phyloP scores from a whole-genome alignment of 1,139 yeast genomes.

The Yamadazyma oceani region DNA sequence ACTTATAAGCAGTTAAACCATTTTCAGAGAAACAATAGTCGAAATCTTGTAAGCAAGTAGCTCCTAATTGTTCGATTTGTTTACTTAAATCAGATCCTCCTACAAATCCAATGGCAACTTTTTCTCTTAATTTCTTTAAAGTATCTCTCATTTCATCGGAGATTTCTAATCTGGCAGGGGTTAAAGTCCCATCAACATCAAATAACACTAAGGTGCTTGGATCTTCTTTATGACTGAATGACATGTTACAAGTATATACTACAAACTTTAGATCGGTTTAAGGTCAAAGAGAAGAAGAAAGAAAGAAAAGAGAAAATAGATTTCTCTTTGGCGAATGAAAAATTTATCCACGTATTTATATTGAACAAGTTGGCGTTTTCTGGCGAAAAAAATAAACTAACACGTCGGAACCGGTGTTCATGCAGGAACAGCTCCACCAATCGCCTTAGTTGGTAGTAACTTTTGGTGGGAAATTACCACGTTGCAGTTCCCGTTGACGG shows the following conservation, averaged over 20 bases:
- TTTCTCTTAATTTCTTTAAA: conserved; percentile 75
- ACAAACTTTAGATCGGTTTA: too few relatives aligned
- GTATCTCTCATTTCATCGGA: conserved; percentile 79
- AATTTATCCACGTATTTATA: too few relatives aligned
- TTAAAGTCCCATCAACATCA: conserved; percentile 97
- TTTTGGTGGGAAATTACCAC: too few relatives aligned
- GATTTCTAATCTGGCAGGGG: conserved; percentile 88
- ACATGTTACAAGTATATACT: conserved; percentile 31
- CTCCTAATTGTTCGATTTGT: conserved; percentile 95
- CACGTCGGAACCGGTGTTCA: too few relatives aligned
- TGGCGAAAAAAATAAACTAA: too few relatives aligned
- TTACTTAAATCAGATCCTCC: conserved; percentile 96
- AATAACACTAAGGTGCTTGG: conserved; percentile 74
- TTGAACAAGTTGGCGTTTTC: too few relatives aligned
- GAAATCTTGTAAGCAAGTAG: conserved; percentile 70
- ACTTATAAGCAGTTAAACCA: conserved; percentile 95
- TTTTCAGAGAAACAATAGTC: conserved; percentile 97
- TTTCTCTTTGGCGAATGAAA: too few relatives aligned
- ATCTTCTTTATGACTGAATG: conserved; percentile 52
- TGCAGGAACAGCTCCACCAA: too few relatives aligned
- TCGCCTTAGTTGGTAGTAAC: too few relatives aligned
- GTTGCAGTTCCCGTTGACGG: too few relatives aligned
- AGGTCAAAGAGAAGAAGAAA: too few relatives aligned
- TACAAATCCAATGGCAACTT: conserved; percentile 93
- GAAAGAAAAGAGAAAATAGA: too few relatives aligned